phyloP scores from a whole-genome alignment of 106 monocot genomes.

The Phalaenopsis equestris region DNA sequence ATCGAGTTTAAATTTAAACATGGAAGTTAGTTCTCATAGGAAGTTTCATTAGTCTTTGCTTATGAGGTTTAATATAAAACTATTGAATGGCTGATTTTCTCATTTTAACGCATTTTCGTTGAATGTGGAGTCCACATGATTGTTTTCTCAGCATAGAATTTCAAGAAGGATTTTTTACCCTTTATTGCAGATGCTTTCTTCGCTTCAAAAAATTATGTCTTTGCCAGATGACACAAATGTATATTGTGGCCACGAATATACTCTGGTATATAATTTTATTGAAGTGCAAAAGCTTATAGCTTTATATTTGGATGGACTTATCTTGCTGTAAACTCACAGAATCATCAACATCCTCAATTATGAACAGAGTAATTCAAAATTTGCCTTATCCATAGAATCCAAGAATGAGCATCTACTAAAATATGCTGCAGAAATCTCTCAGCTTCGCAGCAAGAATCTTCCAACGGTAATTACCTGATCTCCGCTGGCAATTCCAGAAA shows the following conservation, averaged over 20 bases:
- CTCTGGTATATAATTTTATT: conserved; percentile 37
- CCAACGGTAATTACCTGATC: conserved; percentile 51
- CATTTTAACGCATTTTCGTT: neutral
- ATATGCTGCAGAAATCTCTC: conserved; percentile 55
- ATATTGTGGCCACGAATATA: conserved; percentile 96
- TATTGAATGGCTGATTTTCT: neutral
- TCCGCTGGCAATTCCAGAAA: no score
- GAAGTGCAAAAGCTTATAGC: neutral
- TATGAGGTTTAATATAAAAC: neutral
- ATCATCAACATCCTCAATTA: neutral
- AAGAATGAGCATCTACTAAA: conserved; percentile 58
- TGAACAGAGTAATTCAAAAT: conserved; percentile 86
- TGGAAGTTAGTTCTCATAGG: no score
- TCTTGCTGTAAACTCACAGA: neutral
- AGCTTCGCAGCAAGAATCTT: conserved; percentile 62
- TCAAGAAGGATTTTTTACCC: neutral
- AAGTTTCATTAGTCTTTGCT: no score
- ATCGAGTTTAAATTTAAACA: no score
- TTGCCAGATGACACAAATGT: conserved; percentile 78
- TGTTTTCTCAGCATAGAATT: neutral
- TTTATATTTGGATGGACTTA: neutral
- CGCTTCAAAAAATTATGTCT: conserved; percentile 59
- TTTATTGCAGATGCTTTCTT: conserved; percentile 63
- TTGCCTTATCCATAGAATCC: conserved; percentile 83
- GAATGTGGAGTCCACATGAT: neutral